These are phyloP conservation scores for Penicillium thymicola DNA, from an alignment of 2,329 filamentous ascomycete genomes.

Conservation along the genomic window DNA sequence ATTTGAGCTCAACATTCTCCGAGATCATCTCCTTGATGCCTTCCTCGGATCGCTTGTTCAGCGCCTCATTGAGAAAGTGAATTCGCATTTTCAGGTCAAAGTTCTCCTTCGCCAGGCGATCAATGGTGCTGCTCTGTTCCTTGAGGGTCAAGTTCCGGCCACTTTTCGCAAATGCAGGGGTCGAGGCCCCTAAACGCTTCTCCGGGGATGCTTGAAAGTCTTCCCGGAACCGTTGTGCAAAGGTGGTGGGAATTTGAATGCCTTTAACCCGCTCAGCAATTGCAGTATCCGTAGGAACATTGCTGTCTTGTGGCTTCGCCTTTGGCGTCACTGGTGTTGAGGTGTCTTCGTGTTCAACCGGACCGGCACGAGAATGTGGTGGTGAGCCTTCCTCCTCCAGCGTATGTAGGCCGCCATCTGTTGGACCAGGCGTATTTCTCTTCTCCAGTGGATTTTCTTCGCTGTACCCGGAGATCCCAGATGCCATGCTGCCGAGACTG, in stretches of 20 bases:
- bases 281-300: constrained; percentile 78
- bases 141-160: constrained; percentile 81
- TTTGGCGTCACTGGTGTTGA: constrained; percentile 69
- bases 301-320: constrained; percentile 53
- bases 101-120: constrained; percentile 94
- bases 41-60: constrained; percentile 92
- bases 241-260: constrained; percentile 83
- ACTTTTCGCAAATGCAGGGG: constrained; percentile 50
- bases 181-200: constrained; percentile 53
- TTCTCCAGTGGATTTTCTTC: constrained; percentile 47
- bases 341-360: constrained; percentile 38
- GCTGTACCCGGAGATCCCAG: constrained; percentile 60
- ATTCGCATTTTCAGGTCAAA: constrained; percentile 97
- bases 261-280: constrained; percentile 85
- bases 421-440: constrained; percentile 39
- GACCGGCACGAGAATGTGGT: constrained; percentile 37
- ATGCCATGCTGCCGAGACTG: constrained; percentile 86
- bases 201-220: constrained; percentile 62
- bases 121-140: constrained; percentile 96
- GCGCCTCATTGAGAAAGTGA: constrained; percentile 89
- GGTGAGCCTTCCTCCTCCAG: constrained; percentile 55
- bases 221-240: constrained; percentile 80
- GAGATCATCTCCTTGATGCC: constrained; percentile 97
- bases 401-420: constrained; percentile 52
- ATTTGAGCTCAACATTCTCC: constrained; percentile 94